phyloP scores from a whole-genome alignment of 208 protist species.

The Balamuthia mandrillaris region DNA sequence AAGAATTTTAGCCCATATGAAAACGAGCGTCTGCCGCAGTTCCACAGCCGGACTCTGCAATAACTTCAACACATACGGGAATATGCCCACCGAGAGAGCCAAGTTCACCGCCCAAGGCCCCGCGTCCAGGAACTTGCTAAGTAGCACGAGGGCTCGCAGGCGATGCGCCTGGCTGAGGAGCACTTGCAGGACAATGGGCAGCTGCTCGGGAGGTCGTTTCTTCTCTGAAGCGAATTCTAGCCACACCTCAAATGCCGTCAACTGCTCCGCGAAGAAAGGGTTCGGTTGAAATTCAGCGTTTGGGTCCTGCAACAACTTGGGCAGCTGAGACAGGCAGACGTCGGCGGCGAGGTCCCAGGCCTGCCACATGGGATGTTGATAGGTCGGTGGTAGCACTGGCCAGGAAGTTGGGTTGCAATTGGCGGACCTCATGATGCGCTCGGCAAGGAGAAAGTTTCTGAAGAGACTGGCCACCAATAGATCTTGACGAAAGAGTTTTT shows the following conservation, averaged over 20 bases:
- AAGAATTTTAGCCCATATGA: slow-evolving; percentile 82
- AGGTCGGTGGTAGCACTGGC: slow-evolving; percentile 88
- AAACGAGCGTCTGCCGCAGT: slow-evolving; percentile 70
- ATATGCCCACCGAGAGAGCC: slow-evolving; percentile 91
- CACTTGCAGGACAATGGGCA: slow-evolving; percentile 94
- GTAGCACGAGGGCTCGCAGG: slow-evolving; percentile 88
- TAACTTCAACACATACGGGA: slow-evolving; percentile 95
- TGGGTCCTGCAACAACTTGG: slow-evolving; percentile 68
- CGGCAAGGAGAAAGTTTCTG: slow-evolving; percentile 95
- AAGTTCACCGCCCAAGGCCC: slow-evolving; percentile 91
- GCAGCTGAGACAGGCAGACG: slow-evolving; percentile 84
- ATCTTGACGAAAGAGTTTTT: slow-evolving; percentile 92
- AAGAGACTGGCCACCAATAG: slow-evolving; percentile 90
- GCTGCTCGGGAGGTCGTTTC: slow-evolving; percentile 86
- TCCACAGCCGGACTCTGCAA: slow-evolving; percentile 81
- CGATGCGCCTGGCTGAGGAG: slow-evolving; percentile 80
- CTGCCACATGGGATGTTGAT: slow-evolving; percentile 91
- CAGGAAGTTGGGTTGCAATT: slow-evolving; percentile 91
- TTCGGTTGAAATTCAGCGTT: neutral
- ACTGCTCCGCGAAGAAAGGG: slow-evolving; percentile 93
- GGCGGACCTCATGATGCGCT: slow-evolving; percentile 87
- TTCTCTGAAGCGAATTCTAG: slow-evolving; percentile 84
- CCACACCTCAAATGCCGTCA: slow-evolving; percentile 98
- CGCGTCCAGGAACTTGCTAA: slow-evolving; percentile 93
- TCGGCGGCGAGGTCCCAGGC: slow-evolving; percentile 91